Percentiles rank a stretch among this genome's conserved stretches.
Conservation (phyloP, 768 basidiomycete genomes). For the Lactarius trivialis region DNA sequence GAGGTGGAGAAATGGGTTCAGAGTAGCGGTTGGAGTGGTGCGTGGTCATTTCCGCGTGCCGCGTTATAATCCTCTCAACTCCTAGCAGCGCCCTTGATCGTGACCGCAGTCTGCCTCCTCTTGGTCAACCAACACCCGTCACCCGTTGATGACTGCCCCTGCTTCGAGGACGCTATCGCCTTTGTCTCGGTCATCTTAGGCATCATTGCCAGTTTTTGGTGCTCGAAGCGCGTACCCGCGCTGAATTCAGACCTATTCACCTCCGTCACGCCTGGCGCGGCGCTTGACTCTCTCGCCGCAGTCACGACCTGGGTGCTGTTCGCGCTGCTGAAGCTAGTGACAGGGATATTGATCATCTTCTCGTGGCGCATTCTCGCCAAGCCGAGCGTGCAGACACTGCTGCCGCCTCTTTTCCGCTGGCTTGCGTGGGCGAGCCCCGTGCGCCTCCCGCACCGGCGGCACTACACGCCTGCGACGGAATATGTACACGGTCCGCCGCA, state of each 20-base stretch:
- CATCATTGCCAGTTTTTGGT: constrained; percentile 64
- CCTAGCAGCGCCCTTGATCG: constrained; percentile 46
- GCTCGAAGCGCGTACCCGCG: constrained; percentile 36
- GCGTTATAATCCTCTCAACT: background rate
- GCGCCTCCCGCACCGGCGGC: constrained; percentile 72
- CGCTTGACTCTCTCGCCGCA: constrained; percentile 36
- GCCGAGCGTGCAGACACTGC: constrained; percentile 57
- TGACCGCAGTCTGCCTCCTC: constrained; percentile 58
- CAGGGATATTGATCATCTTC: constrained; percentile 76
- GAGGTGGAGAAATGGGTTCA: constrained; percentile 39
- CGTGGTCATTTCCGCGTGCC: constrained; percentile 16
- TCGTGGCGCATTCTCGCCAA: constrained; percentile 87
- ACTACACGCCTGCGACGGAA: constrained; percentile 89
- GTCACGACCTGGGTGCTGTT: constrained; percentile 33
- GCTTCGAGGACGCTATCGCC: constrained; percentile 96
- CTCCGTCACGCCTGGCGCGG: constrained; percentile 51
- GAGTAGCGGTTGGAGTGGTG: constrained; percentile 34
- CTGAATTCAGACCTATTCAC: constrained; percentile 30
- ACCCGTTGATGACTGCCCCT: constrained; percentile 94
- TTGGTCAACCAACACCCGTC: constrained; percentile 88
- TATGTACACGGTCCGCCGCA: constrained; percentile 65
- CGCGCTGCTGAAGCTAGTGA: constrained; percentile 34
- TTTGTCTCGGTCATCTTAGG: constrained; percentile 82
- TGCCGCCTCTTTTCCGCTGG: constrained; percentile 81
- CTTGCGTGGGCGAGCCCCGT: constrained; percentile 49